Percentiles rank a stretch among this genome's conserved stretches.
phyloP scores from a whole-genome alignment of 768 basidiomycete genomes.

The Hemileccinum impolitum region DNA sequence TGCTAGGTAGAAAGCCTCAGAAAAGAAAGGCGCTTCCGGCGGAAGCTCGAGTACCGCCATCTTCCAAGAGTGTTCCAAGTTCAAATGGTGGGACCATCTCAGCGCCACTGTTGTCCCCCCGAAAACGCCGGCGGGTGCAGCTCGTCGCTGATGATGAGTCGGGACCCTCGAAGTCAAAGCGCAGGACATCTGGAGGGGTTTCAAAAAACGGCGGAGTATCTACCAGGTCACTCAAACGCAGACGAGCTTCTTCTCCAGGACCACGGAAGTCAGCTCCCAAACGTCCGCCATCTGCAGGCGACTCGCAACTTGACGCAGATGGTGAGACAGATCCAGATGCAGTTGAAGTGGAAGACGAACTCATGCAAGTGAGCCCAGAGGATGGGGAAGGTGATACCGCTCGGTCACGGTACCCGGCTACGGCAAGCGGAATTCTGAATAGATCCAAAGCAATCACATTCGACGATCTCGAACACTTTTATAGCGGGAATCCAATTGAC shows the following conservation, averaged over 20 bases:
- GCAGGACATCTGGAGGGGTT: slow-evolving; percentile 7
- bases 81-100: slow-evolving; percentile 14
- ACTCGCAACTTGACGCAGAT: slow-evolving; percentile 33
- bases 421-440: slow-evolving; percentile 2
- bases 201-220: slow-evolving; percentile 6
- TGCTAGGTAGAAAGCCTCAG: slow-evolving; percentile 15
- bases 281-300: slow-evolving; percentile 22
- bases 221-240: slow-evolving; percentile 13
- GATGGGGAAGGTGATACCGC: slow-evolving; percentile 15
- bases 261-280: slow-evolving; percentile 14
- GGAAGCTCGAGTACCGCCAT: slow-evolving; percentile 5
- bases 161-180: slow-evolving; percentile 9
- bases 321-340: slow-evolving; percentile 34
- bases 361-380: slow-evolving; percentile 25
- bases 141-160: slow-evolving; percentile 5
- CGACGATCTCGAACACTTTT: slow-evolving; percentile 31
- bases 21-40: slow-evolving; percentile 18
- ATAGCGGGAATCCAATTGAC: slow-evolving; percentile 29
- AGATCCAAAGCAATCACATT: slow-evolving; percentile 16
- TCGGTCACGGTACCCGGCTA: not conserved
- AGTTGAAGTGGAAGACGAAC: slow-evolving; percentile 36
- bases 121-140: slow-evolving; percentile 27
- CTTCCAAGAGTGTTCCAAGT: slow-evolving; percentile 8
- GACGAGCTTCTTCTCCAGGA: slow-evolving; percentile 30
- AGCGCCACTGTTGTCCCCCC: slow-evolving; percentile 14